These are phyloP conservation scores for Sugiyamaella japonica DNA, from an alignment of 1,139 yeast species.

Conservation along the genomic window DNA sequence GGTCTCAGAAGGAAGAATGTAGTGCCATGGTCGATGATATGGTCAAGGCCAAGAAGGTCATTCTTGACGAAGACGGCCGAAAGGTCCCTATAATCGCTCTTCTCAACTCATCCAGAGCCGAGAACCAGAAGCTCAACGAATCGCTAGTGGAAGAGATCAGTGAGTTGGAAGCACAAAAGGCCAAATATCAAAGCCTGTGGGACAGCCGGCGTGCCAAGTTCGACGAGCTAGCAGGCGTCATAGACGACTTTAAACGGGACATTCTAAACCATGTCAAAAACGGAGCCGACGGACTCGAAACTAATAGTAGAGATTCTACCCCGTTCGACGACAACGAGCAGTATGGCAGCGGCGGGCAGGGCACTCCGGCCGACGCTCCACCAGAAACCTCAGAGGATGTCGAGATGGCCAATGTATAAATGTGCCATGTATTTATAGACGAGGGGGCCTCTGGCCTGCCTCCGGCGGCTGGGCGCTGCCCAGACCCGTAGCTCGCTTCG, in stretches of 20 bases:
- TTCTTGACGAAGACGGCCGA: constrained; percentile 20
- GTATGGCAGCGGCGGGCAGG: constrained; percentile 3
- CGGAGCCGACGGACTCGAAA: constrained; percentile 10
- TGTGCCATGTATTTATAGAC: neutral
- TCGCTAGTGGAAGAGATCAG: constrained; percentile 33
- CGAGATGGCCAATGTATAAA: constrained; percentile 15
- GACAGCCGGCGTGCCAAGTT: constrained; percentile 31
- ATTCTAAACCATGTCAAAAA: constrained; percentile 22
- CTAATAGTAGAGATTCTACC: constrained; percentile 8
- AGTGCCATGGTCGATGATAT: constrained; percentile 33
- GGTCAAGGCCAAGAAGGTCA: constrained; percentile 32
- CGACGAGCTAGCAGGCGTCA: constrained; percentile 28
- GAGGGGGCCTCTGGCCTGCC: neutral
- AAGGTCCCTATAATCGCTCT: constrained; percentile 29
- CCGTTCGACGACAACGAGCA: constrained; percentile 3
- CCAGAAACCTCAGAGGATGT: constrained; percentile 8
- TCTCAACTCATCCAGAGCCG: constrained; percentile 33
- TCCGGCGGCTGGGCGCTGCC: neutral
- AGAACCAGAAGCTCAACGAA: constrained; percentile 28
- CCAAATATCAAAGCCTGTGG: constrained; percentile 31
- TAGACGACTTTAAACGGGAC: constrained; percentile 30
- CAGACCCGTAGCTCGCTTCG: neutral
- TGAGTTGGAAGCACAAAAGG: constrained; percentile 32
- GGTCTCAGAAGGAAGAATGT: constrained; percentile 35
- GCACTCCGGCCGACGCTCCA: neutral